Conservation (phyloP, 352 stramenopile species). For the Pythium angustatum region DNA sequence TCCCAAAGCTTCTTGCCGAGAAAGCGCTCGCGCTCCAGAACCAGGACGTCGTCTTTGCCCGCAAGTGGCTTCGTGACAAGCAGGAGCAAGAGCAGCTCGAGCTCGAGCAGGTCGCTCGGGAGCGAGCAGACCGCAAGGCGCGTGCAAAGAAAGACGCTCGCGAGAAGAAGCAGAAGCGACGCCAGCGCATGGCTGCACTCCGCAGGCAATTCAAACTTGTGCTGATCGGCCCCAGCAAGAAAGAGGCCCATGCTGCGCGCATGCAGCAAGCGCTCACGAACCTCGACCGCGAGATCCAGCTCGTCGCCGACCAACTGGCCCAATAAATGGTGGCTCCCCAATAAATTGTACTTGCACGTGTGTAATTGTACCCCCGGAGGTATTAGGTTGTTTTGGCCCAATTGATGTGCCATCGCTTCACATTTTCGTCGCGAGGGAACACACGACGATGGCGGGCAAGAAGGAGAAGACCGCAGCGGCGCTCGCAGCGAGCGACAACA, state of each 20-base stretch:
- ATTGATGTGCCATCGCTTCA: no score
- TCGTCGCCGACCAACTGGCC: conserved; percentile 27
- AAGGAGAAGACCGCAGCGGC: conserved; percentile 2
- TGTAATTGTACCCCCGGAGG: background rate
- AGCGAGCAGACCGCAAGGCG: conserved; percentile 18
- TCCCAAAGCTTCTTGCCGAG: conserved; percentile 35
- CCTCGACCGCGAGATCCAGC: conserved; percentile 40
- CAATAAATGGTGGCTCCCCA: conserved; percentile 12
- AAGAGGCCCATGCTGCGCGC: conserved; percentile 32
- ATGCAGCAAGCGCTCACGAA: conserved; percentile 40
- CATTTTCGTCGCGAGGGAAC: background rate
- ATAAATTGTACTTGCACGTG: no score
- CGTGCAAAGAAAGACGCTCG: conserved; percentile 15
- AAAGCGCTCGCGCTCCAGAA: conserved; percentile 43
- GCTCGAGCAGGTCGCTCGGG: background rate
- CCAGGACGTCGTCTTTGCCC: conserved; percentile 34
- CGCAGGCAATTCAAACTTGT: conserved; percentile 31
- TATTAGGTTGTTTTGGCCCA: no score
- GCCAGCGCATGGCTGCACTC: conserved; percentile 24
- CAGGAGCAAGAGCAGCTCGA: conserved; percentile 30
- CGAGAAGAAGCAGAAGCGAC: conserved; percentile 24
- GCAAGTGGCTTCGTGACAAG: conserved; percentile 35
- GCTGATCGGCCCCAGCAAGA: conserved; percentile 29
- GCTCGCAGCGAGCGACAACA: conserved; percentile 26
- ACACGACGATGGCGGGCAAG: background rate